A percentile compares a stretch with the other conserved stretches of the same genome.
phyloP scores from a whole-genome alignment of 352 stramenopile genomes.

The Globisporangium viniferum region DNA sequence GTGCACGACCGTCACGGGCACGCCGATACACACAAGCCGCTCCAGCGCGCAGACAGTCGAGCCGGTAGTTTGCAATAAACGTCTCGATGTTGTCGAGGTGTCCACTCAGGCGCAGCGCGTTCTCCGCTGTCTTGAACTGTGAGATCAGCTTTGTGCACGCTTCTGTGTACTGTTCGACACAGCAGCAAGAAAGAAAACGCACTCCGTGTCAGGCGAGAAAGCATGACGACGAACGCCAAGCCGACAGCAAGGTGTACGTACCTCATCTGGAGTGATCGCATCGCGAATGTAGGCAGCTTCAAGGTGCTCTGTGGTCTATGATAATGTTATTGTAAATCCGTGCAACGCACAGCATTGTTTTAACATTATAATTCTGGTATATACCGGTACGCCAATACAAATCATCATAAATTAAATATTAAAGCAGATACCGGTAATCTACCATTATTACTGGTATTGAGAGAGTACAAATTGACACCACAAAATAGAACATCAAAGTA shows the following conservation, averaged over 20 bases:
- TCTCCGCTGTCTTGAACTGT: constrained; percentile 97
- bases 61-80: constrained; percentile 94
- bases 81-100: constrained; percentile 64
- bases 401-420: no score
- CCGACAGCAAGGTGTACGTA: constrained; percentile 17
- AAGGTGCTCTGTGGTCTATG: constrained; percentile 93
- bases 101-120: constrained; percentile 78
- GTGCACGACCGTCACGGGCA: constrained; percentile 90
- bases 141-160: constrained; percentile 97
- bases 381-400: no score
- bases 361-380: no score
- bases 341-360: no score
- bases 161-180: constrained; percentile 87
- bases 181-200: background rate
- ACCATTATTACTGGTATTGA: no score
- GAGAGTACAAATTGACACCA: no score
- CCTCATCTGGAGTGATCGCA: constrained; percentile 90
- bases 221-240: background rate
- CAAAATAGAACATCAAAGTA: no score
- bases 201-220: background rate
- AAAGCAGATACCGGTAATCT: no score
- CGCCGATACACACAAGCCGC: constrained; percentile 91
- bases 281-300: constrained; percentile 96
- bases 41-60: constrained; percentile 96
- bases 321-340: no score